Evolutionary conservation across 805 yeast species (phyloP), one percentile per base, ranked within the genome.

Genomic region (Ogataea trehalophila): DNA sequence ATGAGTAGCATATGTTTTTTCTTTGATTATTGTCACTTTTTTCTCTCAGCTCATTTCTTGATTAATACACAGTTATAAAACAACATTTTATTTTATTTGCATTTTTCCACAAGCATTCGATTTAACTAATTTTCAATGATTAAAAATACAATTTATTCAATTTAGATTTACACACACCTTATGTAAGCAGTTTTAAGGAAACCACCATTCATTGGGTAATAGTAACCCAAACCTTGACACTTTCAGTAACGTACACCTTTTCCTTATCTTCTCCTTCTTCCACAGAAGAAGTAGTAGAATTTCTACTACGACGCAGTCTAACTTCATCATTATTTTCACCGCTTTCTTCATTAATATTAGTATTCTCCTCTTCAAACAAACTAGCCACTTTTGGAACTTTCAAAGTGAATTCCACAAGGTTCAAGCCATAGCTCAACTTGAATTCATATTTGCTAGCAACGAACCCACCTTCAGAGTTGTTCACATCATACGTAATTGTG

Each of bases 381-480:
- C 37, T 42, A 34, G 26, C 31, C 41, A n/a, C 43, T 42, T 22
- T 50, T 18, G 67, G 67, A 37, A 59, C 60, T 42, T 53, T 57
- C 37, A 62, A 51, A 14, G 64, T 65, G 44, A 71, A 73, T 35
- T 69, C 74, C 36, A 76, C 60, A 45, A 70, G 59, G 49, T 75
- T 77, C 53, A 77, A 61, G 1, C 82, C 82, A 41, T 65, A 53
- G 17, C 75, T 72, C 33, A 77, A 59, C 51, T 72, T 75, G 46
- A 75, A 51, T 50, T 76, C 81, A 55, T 69, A 76, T 47, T 69
- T 67, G 61, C 70, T 48, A 51, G 68, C 65, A 49, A 52, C 60
- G 50, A 52, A 58, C 49, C 49, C 53, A 2, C 59, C 60, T 33
- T 56, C 54, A 9, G 45, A 47, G 34, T 55, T 50, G 15, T 48